Conservation (phyloP, 495 filamentous ascomycete species). For the Lophiostoma macrostomum region DNA sequence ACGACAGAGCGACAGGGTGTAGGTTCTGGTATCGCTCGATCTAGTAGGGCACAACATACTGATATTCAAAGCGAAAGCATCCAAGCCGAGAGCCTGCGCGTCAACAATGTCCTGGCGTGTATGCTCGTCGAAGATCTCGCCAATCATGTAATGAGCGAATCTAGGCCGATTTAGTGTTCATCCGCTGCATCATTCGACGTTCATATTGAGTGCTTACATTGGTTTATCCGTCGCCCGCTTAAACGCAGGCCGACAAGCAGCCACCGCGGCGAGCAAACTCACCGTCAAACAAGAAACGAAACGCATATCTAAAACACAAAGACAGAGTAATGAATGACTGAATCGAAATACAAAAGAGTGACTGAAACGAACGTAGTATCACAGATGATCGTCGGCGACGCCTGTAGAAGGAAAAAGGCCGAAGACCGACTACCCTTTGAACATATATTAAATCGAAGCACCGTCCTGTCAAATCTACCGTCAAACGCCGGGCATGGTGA, state of each 20-base stretch:
- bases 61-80: conserved; percentile 25
- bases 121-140: conserved; percentile 19
- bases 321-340: too few species aligned
- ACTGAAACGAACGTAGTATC: too few species aligned
- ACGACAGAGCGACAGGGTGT: neutral
- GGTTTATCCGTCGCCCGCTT: conserved; percentile 4
- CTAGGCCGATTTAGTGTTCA: neutral
- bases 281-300: neutral
- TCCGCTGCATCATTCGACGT: neutral
- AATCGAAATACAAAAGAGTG: too few species aligned
- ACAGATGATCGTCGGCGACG: too few species aligned
- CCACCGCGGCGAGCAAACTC: neutral
- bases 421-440: too few species aligned
- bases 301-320: too few species aligned
- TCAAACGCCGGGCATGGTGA: too few species aligned
- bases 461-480: too few species aligned
- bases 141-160: conserved; percentile 30
- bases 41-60: conserved; percentile 1
- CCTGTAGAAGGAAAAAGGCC: too few species aligned
- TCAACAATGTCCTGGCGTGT: conserved; percentile 20
- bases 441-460: too few species aligned
- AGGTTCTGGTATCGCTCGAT: too few species aligned
- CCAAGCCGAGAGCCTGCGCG: conserved; percentile 12
- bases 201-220: neutral
- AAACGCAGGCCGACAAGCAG: neutral